Evolutionary conservation across 2,329 filamentous ascomycete genomes (phyloP), one percentile per base, ranked within the genome.

Genomic region (Claviceps capensis): DNA sequence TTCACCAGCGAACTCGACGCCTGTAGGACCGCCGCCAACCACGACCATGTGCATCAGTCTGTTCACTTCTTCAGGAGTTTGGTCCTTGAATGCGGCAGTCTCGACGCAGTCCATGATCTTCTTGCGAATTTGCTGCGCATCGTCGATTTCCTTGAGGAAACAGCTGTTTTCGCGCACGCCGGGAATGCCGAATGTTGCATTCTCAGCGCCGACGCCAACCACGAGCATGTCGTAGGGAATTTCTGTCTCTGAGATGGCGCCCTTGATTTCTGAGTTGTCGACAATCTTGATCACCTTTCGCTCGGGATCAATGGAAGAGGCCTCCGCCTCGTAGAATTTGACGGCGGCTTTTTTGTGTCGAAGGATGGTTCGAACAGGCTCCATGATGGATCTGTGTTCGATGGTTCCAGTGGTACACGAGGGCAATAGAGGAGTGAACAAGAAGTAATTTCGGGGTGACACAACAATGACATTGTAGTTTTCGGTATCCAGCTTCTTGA

Each of bases 61-160:
- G 74, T 94, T 85, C 65, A 95, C 76, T 72, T 98, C 94, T 59
- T 93, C 88, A 16, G 79, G 74, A 40, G 80, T 77, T 74, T 98
- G 93, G 65, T 89, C 91, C 80, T 97, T 97, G 84, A 98, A 96
- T 56, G 88, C 91, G 50, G 93, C 93, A 38, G 91, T 96, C 75
- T 98, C 93, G 61, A 95, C 90, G 69, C 93, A 98, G 74, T 98
- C 93, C 93, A 98, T 98, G 71, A 98, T 96, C 72, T 88, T 89
- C 78, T 91, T 96, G 65, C 93, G 88, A 67, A 98, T 98, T 65
- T 82, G 81, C 72, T 98, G 93, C 53, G 93, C 93, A 68, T 98
- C 94, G 59, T 79, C 82, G 65, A 98, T 95, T 74, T 98, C 94
- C 79, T 98, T 98, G 67, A 98, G 73, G 80, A 98, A 98, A 75